Evolutionary conservation across 2,329 filamentous ascomycete genomes (phyloP), one percentile per base, ranked within the genome.

Genomic region (Diplodia seriata): DNA sequence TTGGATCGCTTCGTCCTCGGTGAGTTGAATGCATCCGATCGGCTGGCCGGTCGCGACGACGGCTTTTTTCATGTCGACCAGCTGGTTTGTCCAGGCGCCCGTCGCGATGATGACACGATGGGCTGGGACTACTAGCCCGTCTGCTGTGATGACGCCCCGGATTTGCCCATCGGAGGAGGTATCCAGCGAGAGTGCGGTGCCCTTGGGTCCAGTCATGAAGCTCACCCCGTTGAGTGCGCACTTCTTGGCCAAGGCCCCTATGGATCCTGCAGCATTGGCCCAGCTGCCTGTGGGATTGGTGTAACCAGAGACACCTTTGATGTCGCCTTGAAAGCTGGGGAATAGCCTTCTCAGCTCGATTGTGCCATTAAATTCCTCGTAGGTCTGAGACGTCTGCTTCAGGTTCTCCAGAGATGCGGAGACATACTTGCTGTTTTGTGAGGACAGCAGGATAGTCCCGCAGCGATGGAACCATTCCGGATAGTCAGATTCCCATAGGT

Each of bases 41-140:
- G 69, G 67, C 61, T 71, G 70, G 9, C 38, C 68, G 14, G 70
- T 68, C 54, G 70, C 43, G 4, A 72, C 49, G 14, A 69, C 68
- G 54, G 68, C n/a, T 54, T 68, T 65, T 26, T 65, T 61, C 70
- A 71, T 69, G 2, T 69, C 29, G 9, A 57, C 49, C 8, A 71
- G 55, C 49, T 38, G 68, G 5, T 73, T 70, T 11, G 74, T 75
- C 75, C 75, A 76, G 4, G 72, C 75, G 1, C 75, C 75, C 3
- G 71, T 68, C 36, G 74, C 72, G 11, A 76, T 50, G 47, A 76
- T 68, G 18, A 75, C 70, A 12, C 71, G 56, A 31, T 73, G 70
- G n/a, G 72, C 74, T n/a, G 63, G 56, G 9, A 70, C 26, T 1
- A 49, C 33, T 23, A 61, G 15, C 20, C 70, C 70, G 29, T 61